phyloP scores from a whole-genome alignment of 441 rosid species.

The Isatis lusitanica region DNA sequence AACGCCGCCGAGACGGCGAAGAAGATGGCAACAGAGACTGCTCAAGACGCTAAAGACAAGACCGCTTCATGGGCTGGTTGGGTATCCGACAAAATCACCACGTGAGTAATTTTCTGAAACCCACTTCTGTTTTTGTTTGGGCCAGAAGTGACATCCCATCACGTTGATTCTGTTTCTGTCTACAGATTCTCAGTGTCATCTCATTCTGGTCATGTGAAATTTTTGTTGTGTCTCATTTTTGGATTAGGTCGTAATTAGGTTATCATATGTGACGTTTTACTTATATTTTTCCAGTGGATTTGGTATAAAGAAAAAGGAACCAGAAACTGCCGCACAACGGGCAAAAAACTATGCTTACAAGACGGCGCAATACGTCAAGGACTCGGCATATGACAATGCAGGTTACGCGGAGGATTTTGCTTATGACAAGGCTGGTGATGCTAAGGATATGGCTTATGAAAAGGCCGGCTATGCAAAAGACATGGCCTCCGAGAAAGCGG shows the following conservation, averaged over 20 bases:
- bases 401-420: not conserved
- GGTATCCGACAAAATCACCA: conserved; percentile 36
- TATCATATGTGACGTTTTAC: not conserved
- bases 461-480: conserved; percentile 13
- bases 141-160: not conserved
- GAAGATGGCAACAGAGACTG: conserved; percentile 29
- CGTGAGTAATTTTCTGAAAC: conserved; percentile 32
- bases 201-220: conserved; percentile 6
- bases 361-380: conserved; percentile 27
- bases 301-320: conserved; percentile 30
- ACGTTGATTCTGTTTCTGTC: not conserved
- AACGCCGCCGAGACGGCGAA: conserved; percentile 30
- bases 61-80: conserved; percentile 39
- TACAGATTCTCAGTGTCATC: not conserved
- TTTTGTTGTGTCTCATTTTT: not conserved
- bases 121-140: not conserved
- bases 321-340: conserved; percentile 19
- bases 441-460: conserved; percentile 9
- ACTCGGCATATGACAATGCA: conserved; percentile 18
- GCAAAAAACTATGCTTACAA: conserved; percentile 37
- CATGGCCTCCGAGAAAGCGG: not conserved
- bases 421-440: conserved; percentile 5
- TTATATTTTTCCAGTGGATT: conserved; percentile 28
- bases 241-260: not conserved
- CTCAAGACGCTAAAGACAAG: conserved; percentile 33